Conservation (phyloP, 345 rosid species). For the Microthlaspi erraticum region DNA sequence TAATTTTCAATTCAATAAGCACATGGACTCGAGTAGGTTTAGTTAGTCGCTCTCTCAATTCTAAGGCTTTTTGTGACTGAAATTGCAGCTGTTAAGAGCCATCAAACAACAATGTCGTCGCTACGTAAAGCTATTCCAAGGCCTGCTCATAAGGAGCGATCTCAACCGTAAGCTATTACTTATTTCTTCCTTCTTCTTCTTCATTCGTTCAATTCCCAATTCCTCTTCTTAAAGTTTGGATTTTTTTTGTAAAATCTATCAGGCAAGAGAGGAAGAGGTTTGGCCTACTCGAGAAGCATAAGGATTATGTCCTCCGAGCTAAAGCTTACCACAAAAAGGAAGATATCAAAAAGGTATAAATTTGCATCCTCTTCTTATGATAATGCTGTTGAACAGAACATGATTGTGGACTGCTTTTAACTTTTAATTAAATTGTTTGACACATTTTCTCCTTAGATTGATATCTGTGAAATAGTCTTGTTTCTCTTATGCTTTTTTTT, state of each 20-base stretch:
- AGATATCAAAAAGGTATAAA: slow-evolving; percentile 57
- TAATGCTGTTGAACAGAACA: neutral
- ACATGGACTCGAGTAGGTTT: neutral
- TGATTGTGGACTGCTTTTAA: neutral
- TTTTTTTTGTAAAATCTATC: neutral
- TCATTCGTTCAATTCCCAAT: neutral
- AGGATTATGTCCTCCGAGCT: slow-evolving; percentile 85
- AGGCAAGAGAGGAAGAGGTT: slow-evolving; percentile 74
- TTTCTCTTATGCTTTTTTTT: neutral
- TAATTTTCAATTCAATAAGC: neutral
- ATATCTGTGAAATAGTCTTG: neutral
- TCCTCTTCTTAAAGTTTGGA: neutral
- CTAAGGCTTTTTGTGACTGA: slow-evolving; percentile 1
- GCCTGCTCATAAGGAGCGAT: slow-evolving; percentile 81
- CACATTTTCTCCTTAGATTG: neutral
- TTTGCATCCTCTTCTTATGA: neutral
- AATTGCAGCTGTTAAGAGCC: slow-evolving; percentile 34
- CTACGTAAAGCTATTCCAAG: slow-evolving; percentile 68
- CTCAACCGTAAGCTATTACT: slow-evolving; percentile 73
- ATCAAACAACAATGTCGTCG: slow-evolving; percentile 69
- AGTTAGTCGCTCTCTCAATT: slow-evolving; percentile 10
- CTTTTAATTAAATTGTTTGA: neutral
- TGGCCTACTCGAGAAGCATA: slow-evolving; percentile 91
- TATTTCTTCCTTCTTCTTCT: slow-evolving; percentile 1
- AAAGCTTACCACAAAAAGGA: slow-evolving; percentile 73